phyloP scores from a whole-genome alignment of 2,329 filamentous ascomycete genomes.

The Alternaria rosae region DNA sequence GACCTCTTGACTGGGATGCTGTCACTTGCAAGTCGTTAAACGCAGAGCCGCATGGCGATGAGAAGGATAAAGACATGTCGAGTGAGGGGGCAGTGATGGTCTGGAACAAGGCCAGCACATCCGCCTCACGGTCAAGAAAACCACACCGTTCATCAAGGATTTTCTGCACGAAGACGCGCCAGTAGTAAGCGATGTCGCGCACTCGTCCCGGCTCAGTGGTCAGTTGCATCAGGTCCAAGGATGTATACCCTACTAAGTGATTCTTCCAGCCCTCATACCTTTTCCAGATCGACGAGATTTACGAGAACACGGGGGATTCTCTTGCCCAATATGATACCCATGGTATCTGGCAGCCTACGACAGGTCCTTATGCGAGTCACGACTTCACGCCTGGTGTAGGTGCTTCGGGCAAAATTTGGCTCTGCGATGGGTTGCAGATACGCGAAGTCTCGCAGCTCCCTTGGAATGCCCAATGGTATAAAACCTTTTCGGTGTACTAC shows the following conservation, averaged over 20 bases:
- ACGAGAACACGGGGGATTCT: conserved; percentile 12
- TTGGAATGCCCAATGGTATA: not conserved
- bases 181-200: conserved; percentile 25
- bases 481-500: conserved; percentile 33
- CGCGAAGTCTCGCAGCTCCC: not conserved
- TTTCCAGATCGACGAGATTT: conserved; percentile 40
- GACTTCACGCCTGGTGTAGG: conserved; percentile 5
- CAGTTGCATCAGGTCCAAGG: not conserved
- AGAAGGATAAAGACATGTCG: conserved; percentile 36
- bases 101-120: conserved; percentile 16
- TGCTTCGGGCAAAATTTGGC: conserved; percentile 22
- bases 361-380: not conserved
- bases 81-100: conserved; percentile 14
- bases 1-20: conserved; percentile 28
- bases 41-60: conserved; percentile 44
- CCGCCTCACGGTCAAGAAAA: conserved; percentile 15
- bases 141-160: not conserved
- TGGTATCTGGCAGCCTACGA: conserved; percentile 28
- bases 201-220: conserved; percentile 12
- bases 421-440: conserved; percentile 24
- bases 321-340: not conserved
- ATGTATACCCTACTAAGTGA: not conserved
- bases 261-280: conserved; percentile 27
- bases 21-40: conserved; percentile 2
- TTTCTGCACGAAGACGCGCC: not conserved